Base-by-base conservation (phyloP, 306 rosid species). In the Nissolia schottii region DNA sequence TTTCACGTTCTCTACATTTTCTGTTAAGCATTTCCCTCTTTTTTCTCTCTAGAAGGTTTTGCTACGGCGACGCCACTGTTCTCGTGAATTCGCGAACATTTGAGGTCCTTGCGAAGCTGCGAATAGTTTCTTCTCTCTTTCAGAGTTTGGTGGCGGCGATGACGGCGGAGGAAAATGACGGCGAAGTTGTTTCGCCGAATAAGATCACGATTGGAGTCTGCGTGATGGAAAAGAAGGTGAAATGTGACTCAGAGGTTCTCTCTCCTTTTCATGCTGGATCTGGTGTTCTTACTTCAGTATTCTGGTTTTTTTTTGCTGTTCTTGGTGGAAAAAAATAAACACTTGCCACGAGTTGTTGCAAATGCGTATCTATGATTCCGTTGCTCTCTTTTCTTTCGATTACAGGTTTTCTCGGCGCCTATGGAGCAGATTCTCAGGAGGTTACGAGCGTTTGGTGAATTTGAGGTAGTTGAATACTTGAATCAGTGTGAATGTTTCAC, bases 211-310 rank as follows among this genome's bases (percentile, higher is more conserved):
- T 93, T 86, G 98, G 98, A 71, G 98, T 93, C 0, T 93, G 98
- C 76, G 98, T 93, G 67, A 93, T 93, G 98, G 96, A 90, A 87
- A 93, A 93, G 98, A 93, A 93, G 98, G 98, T 93, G 93, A 93
- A 93, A 91, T 81, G 97, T 87, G 92, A 88, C 86, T 64, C 80
- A 75, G 90, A 87, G 93, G 88, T 87, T 74, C 88, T 66, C 66
- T 77, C 78, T 64, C 5, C 24, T 71, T 53, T 51, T 71, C 38
- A 38, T 51, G 70, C 67, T 82, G 73, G 64, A 76, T 73, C 79
- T 73, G 9, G 69, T 64, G 31, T 64, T 71, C 51, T 11, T 75
- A n/a, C 46, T 65, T 75, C 49, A 25, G 38, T 19, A 50, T 71
- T 61, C 2, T 31, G 20, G 77, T 62, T 70, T 41, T 60, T 46